Evolutionary conservation across 78 protist genomes (phyloP), one percentile per base, ranked within the genome.

Genomic region (Dictyostelium purpureum): DNA sequence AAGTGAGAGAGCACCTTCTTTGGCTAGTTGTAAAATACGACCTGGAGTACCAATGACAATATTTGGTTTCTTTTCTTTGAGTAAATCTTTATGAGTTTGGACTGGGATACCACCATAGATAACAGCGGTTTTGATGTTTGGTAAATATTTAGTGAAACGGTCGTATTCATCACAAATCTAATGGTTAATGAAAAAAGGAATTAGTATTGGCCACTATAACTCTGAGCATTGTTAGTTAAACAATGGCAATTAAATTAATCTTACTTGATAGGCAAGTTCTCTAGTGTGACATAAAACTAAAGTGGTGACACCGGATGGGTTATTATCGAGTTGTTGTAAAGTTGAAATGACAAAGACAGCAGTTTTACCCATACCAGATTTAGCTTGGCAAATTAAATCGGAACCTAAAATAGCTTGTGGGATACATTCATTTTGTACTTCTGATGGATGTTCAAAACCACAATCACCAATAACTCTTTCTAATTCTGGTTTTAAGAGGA

Each of bases 351-450:
- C 99, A 71, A 99, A 99, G 40, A 99, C 99, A 21, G 99, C 99
- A 18, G 99, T 99, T 96, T 99, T 99, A 59, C 99, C 99, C 99
- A 99, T 99, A 33, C 99, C 99, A 2, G 97, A 54, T 94, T 97
- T 97, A 61, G 99, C 99, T 93, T 99, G 99, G 76, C 99, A 98
- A 26, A 99, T 54, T 12, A 99, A 65, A 80, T 99, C 99, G 7
- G 56, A 26, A 28, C 99, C 99, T 11, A 97, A 77, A 28, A 98
- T 89, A 9, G 99, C 99, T 77, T 98, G 97, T 35, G 99, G 99
- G 74, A 99, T 98, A 81, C 96, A 87, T 77, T 95, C 97, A 57
- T 98, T 98, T 91, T 99, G 99, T 24, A 99, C 99, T 51, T 98
- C 99, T 21, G 99, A 97, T 21, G 99, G 99, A 88, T 97, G 99